Evolutionary conservation across 768 basidiomycete species (phyloP).

Genomic region (Postia placenta): DNA sequence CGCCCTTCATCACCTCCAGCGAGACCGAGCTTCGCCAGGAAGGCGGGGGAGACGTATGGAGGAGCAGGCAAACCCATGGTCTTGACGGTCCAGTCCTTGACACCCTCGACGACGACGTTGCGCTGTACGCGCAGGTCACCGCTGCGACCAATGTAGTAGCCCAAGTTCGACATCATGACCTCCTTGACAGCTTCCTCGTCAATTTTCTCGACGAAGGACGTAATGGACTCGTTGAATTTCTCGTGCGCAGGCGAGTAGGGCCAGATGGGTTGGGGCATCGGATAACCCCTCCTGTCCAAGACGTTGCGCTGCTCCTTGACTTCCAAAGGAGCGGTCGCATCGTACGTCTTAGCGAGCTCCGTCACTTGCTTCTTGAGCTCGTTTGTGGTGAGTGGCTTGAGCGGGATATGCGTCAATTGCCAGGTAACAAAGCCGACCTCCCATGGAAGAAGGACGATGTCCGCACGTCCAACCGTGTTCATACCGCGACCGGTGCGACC

Average conservation of each 20-base stretch:
- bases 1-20: not conserved
- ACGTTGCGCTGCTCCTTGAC: not conserved
- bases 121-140: conserved; percentile 41
- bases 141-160: conserved; percentile 59
- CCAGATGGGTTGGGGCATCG: not conserved
- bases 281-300: not conserved
- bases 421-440: conserved; percentile 64
- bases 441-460: conserved; percentile 75
- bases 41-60: conserved; percentile 44
- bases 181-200: conserved; percentile 50
- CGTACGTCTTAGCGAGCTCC: conserved; percentile 41
- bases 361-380: conserved; percentile 42
- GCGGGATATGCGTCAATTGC: conserved; percentile 60
- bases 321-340: conserved; percentile 21
- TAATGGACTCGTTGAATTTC: conserved; percentile 25
- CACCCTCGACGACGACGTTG: conserved; percentile 44
- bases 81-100: conserved; percentile 55
- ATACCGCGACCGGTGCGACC: conserved; percentile 75
- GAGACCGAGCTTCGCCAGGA: conserved; percentile 39
- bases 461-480: conserved; percentile 47
- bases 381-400: conserved; percentile 49
- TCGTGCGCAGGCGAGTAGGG: conserved; percentile 12
- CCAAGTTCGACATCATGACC: conserved; percentile 61
- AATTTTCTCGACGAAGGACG: conserved; percentile 28
- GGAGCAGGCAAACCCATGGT: conserved; percentile 45